Base-by-base conservation (phyloP, 805 yeast genomes). In the Kuraishia cidri region DNA sequence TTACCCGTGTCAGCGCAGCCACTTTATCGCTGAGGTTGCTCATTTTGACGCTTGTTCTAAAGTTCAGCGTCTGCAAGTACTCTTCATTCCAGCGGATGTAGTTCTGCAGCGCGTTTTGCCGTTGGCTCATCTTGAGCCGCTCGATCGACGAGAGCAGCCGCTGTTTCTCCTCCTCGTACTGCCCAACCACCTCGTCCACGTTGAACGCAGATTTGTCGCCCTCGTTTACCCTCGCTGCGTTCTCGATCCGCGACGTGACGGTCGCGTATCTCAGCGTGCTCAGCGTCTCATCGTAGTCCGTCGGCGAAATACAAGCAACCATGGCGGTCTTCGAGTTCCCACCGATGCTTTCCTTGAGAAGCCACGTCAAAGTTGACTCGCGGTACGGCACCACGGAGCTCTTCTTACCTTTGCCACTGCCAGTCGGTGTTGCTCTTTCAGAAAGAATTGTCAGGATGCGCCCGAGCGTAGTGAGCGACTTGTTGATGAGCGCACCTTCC, bases 281-380 rank as follows among this genome's bases (percentile, higher is more conserved):
- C 43, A 76, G 51, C 0, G 86, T 76, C 45, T 84, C 94, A 14
- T 82, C 88, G 50, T 73, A 79, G 45, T 81, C 90, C 12, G 74
- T 60, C 0, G 92, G 90, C 0, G 92, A 79, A 0, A 84, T 61
- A 52, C 94, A 83, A 14, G 88, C 88, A n/a, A 84, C 65, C 92
- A 84, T 82, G n/a, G 79, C 76, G 1, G 90, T 85, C 45, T 79
- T 80, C 16, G 87, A 77, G 48, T 84, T 84, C 1, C 94, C 94
- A 2, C 88, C 84, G 26, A 84, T 60, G 37, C 74, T 75, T 42
- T 82, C 90, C 46, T 77, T 78, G 40, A 84, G 59, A 2, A 84
- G 57, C 73, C 88, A 79, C 0, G 94, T 84, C 34, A 84, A 57
- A 0, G 68, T 62, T 0, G 94, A 81, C 43, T 84, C 94, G 40